Percentiles rank a stretch among this genome's conserved stretches.
These are phyloP conservation scores for Alternaria novae-zelandiae DNA, from an alignment of 2,329 filamentous ascomycete species.

Conservation along the genomic window DNA sequence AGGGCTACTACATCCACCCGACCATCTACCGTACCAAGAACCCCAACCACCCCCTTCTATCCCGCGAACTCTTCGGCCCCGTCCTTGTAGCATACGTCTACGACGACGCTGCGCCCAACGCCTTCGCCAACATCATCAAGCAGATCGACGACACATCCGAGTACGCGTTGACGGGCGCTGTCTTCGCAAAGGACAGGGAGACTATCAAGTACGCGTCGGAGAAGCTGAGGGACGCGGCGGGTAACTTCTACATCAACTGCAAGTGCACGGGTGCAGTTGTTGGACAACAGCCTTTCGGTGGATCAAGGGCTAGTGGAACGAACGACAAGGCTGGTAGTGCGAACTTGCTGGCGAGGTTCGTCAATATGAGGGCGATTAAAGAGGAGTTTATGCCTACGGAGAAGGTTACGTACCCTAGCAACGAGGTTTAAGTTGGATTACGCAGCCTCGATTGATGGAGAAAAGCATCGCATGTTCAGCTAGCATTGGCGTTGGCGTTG, in stretches of 20 bases:
- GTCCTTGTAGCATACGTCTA: constrained; percentile 78
- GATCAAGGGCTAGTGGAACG: constrained; percentile 62
- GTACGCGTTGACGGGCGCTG: constrained; percentile 78
- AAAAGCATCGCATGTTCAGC: neutral
- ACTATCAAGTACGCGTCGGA: constrained; percentile 74
- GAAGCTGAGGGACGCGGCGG: constrained; percentile 72
- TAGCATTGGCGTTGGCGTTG: neutral
- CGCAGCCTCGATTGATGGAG: neutral
- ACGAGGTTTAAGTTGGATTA: constrained; percentile 46
- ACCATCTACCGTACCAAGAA: constrained; percentile 80
- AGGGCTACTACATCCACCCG: constrained; percentile 83
- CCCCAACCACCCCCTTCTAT: constrained; percentile 75
- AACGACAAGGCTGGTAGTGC: constrained; percentile 65
- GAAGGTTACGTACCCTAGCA: constrained; percentile 61
- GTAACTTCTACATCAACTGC: constrained; percentile 88
- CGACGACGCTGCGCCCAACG: constrained; percentile 66
- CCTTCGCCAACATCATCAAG: constrained; percentile 66
- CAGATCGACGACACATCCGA: constrained; percentile 74
- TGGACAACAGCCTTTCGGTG: constrained; percentile 60
- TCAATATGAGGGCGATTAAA: constrained; percentile 63
- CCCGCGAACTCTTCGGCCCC: constrained; percentile 82
- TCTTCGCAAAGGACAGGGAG: constrained; percentile 74
- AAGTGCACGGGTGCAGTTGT: constrained; percentile 67
- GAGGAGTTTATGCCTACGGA: constrained; percentile 59
- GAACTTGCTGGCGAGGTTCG: constrained; percentile 60